Evolutionary conservation across 257 asterid species (phyloP).

Genomic region (Solanum verrucosum): DNA sequence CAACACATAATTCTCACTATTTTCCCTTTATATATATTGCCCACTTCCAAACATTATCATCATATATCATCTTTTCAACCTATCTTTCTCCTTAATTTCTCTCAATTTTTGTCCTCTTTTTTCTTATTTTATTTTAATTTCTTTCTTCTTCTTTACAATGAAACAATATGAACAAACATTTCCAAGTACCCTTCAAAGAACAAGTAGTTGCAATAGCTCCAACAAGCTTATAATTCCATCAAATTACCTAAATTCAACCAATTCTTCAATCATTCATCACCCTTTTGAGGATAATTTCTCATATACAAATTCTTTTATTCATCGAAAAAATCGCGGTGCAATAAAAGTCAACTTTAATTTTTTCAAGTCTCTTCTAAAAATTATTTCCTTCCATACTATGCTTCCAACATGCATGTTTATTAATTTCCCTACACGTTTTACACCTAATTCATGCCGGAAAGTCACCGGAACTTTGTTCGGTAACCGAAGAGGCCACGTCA

Average conservation of each 20-base stretch:
- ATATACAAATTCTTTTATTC: slow-evolving; percentile 4
- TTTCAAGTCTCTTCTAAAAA: slow-evolving; percentile 43
- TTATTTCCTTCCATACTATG: slow-evolving; percentile 42
- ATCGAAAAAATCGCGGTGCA: not conserved
- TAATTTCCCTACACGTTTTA: not conserved
- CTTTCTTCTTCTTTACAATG: not conserved
- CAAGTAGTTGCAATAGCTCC: slow-evolving; percentile 48
- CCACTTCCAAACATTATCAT: slow-evolving; percentile 5
- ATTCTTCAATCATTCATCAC: not conserved
- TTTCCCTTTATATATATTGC: slow-evolving; percentile 20
- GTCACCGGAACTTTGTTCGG: slow-evolving; percentile 91
- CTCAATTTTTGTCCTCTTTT: not conserved
- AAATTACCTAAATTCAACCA: not conserved
- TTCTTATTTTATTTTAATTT: not conserved
- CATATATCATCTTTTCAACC: not conserved
- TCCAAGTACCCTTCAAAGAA: slow-evolving; percentile 30
- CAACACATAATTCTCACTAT: slow-evolving; percentile 26
- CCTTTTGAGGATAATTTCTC: not conserved
- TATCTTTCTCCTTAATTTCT: not conserved
- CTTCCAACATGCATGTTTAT: slow-evolving; percentile 58
- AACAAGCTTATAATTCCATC: slow-evolving; percentile 43
- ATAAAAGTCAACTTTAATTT: slow-evolving; percentile 19
- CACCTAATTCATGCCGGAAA: slow-evolving; percentile 28
- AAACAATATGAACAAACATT: not conserved
- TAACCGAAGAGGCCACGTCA: slow-evolving; percentile 68